These are phyloP conservation scores for Penicillium egyptiacum DNA, from an alignment of 495 filamentous ascomycete genomes.

Conservation along the genomic window DNA sequence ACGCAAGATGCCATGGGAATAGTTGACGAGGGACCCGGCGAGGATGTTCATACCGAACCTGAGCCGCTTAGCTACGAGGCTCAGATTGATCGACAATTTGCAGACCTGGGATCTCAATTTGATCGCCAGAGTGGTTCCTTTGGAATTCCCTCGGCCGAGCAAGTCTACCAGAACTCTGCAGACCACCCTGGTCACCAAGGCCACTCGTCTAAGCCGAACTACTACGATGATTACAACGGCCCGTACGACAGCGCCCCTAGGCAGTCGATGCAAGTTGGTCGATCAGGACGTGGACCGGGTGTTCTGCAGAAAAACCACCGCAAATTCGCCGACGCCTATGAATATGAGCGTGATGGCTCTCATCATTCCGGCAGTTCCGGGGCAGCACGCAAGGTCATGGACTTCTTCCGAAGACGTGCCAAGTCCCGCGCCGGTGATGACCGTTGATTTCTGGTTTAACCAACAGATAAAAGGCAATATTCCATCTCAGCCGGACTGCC, in stretches of 20 bases:
- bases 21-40: conserved; percentile 34
- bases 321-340: conserved; percentile 89
- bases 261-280: conserved; percentile 44
- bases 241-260: conserved; percentile 41
- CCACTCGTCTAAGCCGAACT: conserved; percentile 46
- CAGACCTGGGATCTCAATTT: conserved; percentile 39
- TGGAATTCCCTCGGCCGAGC: conserved; percentile 34
- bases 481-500: conserved; percentile 13
- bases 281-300: conserved; percentile 48
- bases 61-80: conserved; percentile 43
- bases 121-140: conserved; percentile 35
- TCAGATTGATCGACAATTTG: conserved; percentile 49
- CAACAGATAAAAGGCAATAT: conserved; percentile 15
- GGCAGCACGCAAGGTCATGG: conserved; percentile 91
- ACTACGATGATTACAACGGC: conserved; percentile 46
- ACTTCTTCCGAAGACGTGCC: conserved; percentile 88
- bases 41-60: conserved; percentile 29
- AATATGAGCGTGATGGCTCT: conserved; percentile 63
- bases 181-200: conserved; percentile 39
- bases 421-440: conserved; percentile 68
- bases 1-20: conserved; percentile 38
- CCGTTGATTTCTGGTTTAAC: conserved; percentile 28
- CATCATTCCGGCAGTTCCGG: conserved; percentile 79
- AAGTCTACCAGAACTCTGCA: conserved; percentile 35
- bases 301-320: conserved; percentile 79